phyloP scores from a whole-genome alignment of 306 rosid genomes.

The Trifolium fragiferum region DNA sequence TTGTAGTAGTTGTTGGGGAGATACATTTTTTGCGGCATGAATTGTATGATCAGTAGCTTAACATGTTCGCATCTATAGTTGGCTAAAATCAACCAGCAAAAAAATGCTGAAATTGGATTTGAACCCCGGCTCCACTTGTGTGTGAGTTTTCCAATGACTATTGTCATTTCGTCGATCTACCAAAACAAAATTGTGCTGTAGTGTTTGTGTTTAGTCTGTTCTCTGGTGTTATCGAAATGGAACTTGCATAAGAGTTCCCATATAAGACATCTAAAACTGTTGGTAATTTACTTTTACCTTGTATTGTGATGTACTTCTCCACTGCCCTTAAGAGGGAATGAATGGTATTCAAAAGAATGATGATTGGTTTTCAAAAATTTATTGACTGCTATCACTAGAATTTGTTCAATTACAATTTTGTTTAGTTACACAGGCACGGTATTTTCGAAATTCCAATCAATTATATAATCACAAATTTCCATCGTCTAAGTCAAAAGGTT shows the following conservation, averaged over 20 bases:
- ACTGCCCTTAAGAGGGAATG: neutral
- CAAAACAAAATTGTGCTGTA: neutral
- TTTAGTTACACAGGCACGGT: neutral
- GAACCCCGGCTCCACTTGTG: too few relatives aligned
- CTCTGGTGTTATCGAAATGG: conserved; percentile 10
- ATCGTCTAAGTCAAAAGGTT: neutral
- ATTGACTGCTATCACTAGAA: neutral
- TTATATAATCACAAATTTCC: neutral
- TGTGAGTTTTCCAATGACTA: too few relatives aligned
- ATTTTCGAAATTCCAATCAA: neutral
- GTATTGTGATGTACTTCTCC: neutral
- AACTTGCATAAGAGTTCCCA: neutral
- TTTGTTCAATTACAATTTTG: conserved; percentile 23
- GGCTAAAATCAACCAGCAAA: neutral
- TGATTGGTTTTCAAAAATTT: neutral
- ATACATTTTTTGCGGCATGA: too few relatives aligned
- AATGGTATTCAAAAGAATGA: neutral
- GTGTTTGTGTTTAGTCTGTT: neutral
- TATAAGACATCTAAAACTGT: neutral
- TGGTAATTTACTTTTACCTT: neutral
- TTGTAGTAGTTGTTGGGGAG: neutral
- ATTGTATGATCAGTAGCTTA: neutral
- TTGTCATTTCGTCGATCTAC: too few relatives aligned
- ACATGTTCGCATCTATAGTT: conserved; percentile 24
- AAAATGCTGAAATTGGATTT: too few relatives aligned